Percentiles rank a stretch among this genome's conserved stretches.
These are phyloP conservation scores for Saccharum officinarum DNA, from an alignment of 176 grass and related monocot species.

Conservation along the genomic window DNA sequence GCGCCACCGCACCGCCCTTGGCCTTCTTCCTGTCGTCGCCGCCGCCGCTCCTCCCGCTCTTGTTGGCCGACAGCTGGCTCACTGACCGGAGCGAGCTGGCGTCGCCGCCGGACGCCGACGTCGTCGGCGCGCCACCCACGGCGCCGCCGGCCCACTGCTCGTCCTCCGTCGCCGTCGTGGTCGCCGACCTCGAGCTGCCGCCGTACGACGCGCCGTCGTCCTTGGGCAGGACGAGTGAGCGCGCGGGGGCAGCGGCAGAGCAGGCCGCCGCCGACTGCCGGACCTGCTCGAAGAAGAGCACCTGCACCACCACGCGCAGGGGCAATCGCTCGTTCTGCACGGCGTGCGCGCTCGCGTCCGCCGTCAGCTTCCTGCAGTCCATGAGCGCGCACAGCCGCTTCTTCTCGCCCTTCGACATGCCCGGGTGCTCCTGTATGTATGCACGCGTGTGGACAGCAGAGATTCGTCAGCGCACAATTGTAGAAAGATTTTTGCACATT, in stretches of 20 bases:
- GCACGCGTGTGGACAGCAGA: not conserved
- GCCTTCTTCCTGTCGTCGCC: conserved; percentile 28
- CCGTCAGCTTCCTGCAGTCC: conserved; percentile 85
- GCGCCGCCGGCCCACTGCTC: conserved; percentile 43
- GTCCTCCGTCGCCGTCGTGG: conserved; percentile 67
- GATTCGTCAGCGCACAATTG: too few relatives aligned
- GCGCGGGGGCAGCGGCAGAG: not conserved
- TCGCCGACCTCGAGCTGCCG: conserved; percentile 81
- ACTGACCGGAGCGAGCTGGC: conserved; percentile 54
- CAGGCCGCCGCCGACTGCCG: conserved; percentile 35
- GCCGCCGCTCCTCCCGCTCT: conserved; percentile 39
- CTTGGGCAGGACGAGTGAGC: conserved; percentile 47
- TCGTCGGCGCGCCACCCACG: conserved; percentile 3
- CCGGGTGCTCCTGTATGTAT: conserved; percentile 63
- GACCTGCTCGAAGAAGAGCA: conserved; percentile 92
- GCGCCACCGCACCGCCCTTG: conserved; percentile 43
- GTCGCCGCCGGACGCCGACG: conserved; percentile 37
- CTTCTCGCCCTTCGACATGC: conserved; percentile 76
- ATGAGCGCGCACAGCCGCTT: conserved; percentile 80
- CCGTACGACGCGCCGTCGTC: conserved; percentile 79
- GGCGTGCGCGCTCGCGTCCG: conserved; percentile 80
- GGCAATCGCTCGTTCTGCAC: conserved; percentile 95
- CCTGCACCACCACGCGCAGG: conserved; percentile 88
- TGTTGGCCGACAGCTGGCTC: conserved; percentile 36
- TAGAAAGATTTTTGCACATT: too few relatives aligned